Evolutionary conservation across 495 filamentous ascomycete genomes (phyloP), one percentile per base, ranked within the genome.

Genomic region (Aspergillus olivimuriae): DNA sequence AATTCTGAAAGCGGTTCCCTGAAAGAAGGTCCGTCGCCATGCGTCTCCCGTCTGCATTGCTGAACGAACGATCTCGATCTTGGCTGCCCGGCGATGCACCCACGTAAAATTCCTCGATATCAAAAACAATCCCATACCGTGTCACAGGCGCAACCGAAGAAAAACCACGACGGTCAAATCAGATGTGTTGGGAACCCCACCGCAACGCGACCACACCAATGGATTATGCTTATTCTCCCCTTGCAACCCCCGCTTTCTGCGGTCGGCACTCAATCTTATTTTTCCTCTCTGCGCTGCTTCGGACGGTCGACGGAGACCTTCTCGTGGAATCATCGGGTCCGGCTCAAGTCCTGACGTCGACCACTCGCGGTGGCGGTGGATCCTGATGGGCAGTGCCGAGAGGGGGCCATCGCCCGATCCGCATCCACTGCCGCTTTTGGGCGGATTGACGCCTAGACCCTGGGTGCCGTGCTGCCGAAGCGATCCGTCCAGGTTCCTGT

Each of bases 391-490:
- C 11, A 11, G 5, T 28, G n/a, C n/a, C 24, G 11, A 28, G 24
- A 28, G 24, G 24, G 24, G 24, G 6, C 24, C 42, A 53, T 53
- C 41, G 45, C 34, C 38, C 50, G 50, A 53, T 52, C 50, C 32
- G 50, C 40, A 47, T 46, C 50, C 50, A 53, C 46, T 49, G 34
- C 50, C 50, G 46, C 43, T 48, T 53, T 34, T 46, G 38, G 50
- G 50, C 42, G 41, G 50, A 43, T 48, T 48, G 41, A 46, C 50
- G 50, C 46, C 45, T 53, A 53, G 35, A 23, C 35, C 42, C 42
- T 49, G 11, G 11, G 45, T 48, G 48, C 50, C 50, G 50, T 49
- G 41, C 46, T 49, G 46, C 50, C 46, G 50, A 53, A 31, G 19
- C 22, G 46, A 46, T 53, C 50, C 39, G 42, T 33, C 39, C 40